phyloP scores from a whole-genome alignment of 2,329 filamentous ascomycete genomes.

The Aureobasidium pullulans region DNA sequence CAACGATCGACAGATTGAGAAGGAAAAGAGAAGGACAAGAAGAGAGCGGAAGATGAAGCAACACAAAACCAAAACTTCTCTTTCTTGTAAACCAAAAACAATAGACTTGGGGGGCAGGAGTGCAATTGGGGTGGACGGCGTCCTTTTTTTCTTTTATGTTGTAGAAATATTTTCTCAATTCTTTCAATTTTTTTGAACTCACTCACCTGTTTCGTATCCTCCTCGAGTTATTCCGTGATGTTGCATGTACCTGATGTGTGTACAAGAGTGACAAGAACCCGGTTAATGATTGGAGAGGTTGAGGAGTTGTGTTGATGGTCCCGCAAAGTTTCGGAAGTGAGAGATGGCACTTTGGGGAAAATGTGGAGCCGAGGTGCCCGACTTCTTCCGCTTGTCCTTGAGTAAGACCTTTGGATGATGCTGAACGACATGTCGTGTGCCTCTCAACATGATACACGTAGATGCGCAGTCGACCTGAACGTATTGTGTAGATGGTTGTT shows the following conservation, averaged over 20 bases:
- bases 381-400: not conserved
- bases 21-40: not conserved
- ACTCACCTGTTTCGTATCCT: not conserved
- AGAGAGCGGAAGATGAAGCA: not conserved
- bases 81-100: not conserved
- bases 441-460: not conserved
- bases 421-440: not conserved
- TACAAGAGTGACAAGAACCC: no score
- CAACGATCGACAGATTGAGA: not conserved
- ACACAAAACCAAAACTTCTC: not conserved
- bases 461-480: no score
- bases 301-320: not conserved
- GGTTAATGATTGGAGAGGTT: not conserved
- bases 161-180: not conserved
- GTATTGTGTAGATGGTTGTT: no score
- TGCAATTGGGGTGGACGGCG: not conserved
- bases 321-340: not conserved
- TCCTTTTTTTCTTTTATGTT: not conserved
- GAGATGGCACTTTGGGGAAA: not conserved
- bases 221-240: not conserved
- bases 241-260: not conserved
- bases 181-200: not conserved
- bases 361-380: not conserved
- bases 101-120: constrained; percentile 8
- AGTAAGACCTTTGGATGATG: no score